Conservation (phyloP, 371 early-diverging fungal species). For the Mucor lusitanicus region DNA sequence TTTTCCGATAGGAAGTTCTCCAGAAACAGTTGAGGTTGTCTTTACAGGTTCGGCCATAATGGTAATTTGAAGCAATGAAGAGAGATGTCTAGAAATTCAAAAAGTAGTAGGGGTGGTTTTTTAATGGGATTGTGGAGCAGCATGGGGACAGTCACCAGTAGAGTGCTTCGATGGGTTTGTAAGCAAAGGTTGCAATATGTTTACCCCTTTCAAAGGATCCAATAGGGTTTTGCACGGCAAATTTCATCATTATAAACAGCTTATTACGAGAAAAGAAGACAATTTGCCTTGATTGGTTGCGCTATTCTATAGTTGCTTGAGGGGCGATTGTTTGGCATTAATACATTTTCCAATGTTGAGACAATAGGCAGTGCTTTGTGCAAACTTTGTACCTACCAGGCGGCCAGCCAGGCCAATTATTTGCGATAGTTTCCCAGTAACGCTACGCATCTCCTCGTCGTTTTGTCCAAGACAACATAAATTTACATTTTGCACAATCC, state of each 20-base stretch:
- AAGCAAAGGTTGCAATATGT: not conserved
- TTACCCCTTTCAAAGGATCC: not conserved
- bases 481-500: no score
- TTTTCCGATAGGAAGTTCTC: conserved; percentile 48
- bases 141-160: not conserved
- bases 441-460: no score
- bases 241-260: not conserved
- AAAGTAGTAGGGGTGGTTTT: not conserved
- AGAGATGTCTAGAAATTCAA: not conserved
- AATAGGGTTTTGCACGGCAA: not conserved
- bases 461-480: no score
- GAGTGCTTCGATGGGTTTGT: not conserved
- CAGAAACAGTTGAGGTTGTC: conserved; percentile 48
- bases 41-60: conserved; percentile 44
- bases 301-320: no score
- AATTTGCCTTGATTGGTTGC: not conserved
- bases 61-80: not conserved
- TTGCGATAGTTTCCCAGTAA: no score
- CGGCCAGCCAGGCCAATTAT: no score
- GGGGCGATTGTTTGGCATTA: no score
- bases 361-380: no score
- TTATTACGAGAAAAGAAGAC: not conserved
- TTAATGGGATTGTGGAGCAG: not conserved
- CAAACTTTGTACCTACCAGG: no score
- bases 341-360: no score